phyloP scores from a whole-genome alignment of 352 stramenopile species.

The Globisporangium mamillatum region DNA sequence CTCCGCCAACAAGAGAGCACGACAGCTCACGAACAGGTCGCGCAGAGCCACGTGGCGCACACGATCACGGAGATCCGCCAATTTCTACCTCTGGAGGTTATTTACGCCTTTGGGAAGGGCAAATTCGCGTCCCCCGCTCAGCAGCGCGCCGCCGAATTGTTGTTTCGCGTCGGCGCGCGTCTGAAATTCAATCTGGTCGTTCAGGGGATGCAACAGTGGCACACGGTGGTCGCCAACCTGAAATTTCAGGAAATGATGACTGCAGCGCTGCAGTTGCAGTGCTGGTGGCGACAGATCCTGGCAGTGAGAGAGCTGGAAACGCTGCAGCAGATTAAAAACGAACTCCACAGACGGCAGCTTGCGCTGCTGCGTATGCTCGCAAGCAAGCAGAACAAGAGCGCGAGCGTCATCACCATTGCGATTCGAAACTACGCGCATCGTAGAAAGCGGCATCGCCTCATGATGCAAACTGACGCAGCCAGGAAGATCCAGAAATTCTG shows the following conservation, averaged over 20 bases:
- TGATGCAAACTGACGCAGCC: conserved; percentile 23
- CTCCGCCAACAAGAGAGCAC: conserved; percentile 9
- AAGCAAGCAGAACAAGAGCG: conserved; percentile 41
- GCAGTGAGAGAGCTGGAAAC: conserved; percentile 25
- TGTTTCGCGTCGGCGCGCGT: conserved; percentile 41
- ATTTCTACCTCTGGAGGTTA: conserved; percentile 60
- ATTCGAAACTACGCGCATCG: conserved; percentile 27
- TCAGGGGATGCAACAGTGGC: conserved; percentile 48
- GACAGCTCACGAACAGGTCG: conserved; percentile 18
- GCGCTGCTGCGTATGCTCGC: conserved; percentile 38
- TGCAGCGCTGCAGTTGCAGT: conserved; percentile 35
- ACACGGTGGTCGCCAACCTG: conserved; percentile 19
- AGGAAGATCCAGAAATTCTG: conserved; percentile 51
- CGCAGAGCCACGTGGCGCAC: conserved; percentile 37
- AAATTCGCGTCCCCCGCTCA: conserved; percentile 64
- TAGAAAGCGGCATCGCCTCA: conserved; percentile 4
- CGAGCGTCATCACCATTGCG: conserved; percentile 41
- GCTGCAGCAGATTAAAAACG: conserved; percentile 26
- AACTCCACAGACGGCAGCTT: conserved; percentile 48
- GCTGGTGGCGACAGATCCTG: conserved; percentile 55
- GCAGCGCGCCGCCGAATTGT: conserved; percentile 43
- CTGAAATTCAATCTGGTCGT: conserved; percentile 41
- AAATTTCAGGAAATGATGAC: conserved; percentile 17
- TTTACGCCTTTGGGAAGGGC: conserved; percentile 56
- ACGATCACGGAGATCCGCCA: conserved; percentile 50